A percentile compares a stretch with the other conserved stretches of the same genome.
Evolutionary conservation across 352 stramenopile species (phyloP).

Genomic region (Phytopythium sindhum): DNA sequence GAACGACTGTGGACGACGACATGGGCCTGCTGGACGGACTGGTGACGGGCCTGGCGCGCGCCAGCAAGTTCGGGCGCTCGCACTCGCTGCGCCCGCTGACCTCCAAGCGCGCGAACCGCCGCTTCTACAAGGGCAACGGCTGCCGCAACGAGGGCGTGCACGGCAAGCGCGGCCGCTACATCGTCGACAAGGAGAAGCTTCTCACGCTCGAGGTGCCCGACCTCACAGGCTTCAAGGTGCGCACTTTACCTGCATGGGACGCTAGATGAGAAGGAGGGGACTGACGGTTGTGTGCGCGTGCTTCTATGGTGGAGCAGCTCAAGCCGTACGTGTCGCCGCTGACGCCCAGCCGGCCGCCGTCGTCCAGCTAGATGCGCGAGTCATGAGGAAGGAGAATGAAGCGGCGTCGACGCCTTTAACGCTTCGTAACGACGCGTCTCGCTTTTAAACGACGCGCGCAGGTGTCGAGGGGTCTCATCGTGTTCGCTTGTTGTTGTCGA

Average conservation of each 20-base stretch:
- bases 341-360: conserved; percentile 50
- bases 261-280: not conserved
- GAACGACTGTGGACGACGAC: not conserved
- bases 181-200: conserved; percentile 90
- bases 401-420: not conserved
- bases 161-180: conserved; percentile 90
- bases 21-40: conserved; percentile 82
- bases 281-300: not conserved
- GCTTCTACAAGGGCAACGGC: conserved; percentile 96
- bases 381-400: not conserved
- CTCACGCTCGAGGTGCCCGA: conserved; percentile 92
- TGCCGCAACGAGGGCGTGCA: conserved; percentile 91
- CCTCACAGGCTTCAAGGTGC: conserved; percentile 90
- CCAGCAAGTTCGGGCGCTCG: conserved; percentile 84
- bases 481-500: not conserved
- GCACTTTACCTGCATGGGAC: no score
- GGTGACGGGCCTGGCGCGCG: conserved; percentile 62
- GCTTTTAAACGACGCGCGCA: no score
- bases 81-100: conserved; percentile 87
- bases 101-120: conserved; percentile 92
- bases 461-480: not conserved
- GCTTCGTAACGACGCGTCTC: not conserved
- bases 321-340: conserved; percentile 85
- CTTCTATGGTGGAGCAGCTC: conserved; percentile 33
- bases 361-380: conserved; percentile 21